These are phyloP conservation scores for Murraya paniculata DNA, from an alignment of 345 rosid species.

Conservation along the genomic window DNA sequence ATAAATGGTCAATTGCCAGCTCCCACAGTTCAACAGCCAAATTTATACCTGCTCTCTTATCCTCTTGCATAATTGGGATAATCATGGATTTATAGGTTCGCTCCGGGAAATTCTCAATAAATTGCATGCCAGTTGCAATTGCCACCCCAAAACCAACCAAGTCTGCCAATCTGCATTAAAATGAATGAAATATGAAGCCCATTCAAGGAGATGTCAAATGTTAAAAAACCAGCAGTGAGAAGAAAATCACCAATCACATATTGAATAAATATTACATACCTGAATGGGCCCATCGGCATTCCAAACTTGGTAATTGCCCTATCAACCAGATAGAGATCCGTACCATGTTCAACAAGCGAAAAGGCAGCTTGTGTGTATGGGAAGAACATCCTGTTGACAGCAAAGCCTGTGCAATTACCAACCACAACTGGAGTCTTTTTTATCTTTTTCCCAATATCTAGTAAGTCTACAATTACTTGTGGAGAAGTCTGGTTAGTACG, in stretches of 20 bases:
- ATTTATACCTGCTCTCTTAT: conserved; percentile 73
- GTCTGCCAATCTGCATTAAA: conserved; percentile 66
- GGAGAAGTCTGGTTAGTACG: conserved; percentile 83
- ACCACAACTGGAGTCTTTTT: conserved; percentile 92
- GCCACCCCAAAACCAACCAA: conserved; percentile 95
- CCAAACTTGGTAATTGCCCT: conserved; percentile 79
- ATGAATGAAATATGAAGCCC: background rate
- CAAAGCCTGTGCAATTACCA: conserved; percentile 98
- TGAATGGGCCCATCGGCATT: conserved; percentile 99
- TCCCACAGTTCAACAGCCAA: background rate
- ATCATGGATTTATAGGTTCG: conserved; percentile 85
- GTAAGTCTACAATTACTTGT: conserved; percentile 83
- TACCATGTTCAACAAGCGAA: conserved; percentile 80
- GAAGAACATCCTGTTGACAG: conserved; percentile 97
- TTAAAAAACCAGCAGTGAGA: background rate
- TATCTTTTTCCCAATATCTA: conserved; percentile 88
- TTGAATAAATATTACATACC: conserved; percentile 33
- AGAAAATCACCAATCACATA: background rate
- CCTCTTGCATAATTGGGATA: conserved; percentile 83
- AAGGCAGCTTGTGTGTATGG: conserved; percentile 83
- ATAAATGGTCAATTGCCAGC: background rate
- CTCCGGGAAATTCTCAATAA: conserved; percentile 77
- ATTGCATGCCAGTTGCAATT: conserved; percentile 74
- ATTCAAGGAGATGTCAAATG: conserved; percentile 4
- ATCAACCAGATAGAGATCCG: conserved; percentile 77